Percentiles rank a stretch among this genome's conserved stretches.
These are phyloP conservation scores for Cinnamomum micranthum DNA, from an alignment of 164 flowering plant species.

Conservation along the genomic window DNA sequence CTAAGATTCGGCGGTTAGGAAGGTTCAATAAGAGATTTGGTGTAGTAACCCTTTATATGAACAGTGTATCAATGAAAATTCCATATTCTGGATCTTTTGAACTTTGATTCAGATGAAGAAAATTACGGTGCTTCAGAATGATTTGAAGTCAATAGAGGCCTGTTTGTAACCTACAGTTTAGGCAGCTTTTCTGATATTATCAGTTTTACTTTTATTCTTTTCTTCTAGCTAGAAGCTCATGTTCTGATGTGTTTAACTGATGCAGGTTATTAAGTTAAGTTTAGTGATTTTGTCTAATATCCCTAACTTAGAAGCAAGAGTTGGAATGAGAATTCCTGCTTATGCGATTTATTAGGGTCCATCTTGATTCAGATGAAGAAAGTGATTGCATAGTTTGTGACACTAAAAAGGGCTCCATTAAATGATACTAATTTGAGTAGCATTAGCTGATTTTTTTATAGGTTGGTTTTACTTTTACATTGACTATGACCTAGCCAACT, in stretches of 20 bases:
- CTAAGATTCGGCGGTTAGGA: constrained; percentile 20
- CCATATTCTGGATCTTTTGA: background rate
- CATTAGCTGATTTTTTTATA: background rate
- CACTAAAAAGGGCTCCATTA: background rate
- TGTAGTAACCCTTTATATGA: background rate
- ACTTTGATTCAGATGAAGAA: background rate
- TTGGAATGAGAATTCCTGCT: no score
- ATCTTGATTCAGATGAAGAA: background rate
- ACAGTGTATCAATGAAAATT: background rate
- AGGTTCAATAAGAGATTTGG: background rate
- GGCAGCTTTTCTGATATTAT: background rate
- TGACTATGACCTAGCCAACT: background rate
- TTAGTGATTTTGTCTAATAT: background rate
- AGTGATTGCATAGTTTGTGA: background rate
- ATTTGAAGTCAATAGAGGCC: background rate
- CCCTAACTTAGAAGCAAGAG: background rate
- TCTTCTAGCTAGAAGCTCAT: background rate
- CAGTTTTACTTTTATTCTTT: background rate
- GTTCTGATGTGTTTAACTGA: background rate
- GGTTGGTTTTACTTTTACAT: background rate
- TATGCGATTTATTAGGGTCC: background rate
- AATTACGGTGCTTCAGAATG: background rate
- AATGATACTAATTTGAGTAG: background rate
- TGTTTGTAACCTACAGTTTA: background rate
- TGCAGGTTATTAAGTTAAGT: background rate